Evolutionary conservation across 805 yeast species (phyloP).

Genomic region (Wickerhamiella parazyma): DNA sequence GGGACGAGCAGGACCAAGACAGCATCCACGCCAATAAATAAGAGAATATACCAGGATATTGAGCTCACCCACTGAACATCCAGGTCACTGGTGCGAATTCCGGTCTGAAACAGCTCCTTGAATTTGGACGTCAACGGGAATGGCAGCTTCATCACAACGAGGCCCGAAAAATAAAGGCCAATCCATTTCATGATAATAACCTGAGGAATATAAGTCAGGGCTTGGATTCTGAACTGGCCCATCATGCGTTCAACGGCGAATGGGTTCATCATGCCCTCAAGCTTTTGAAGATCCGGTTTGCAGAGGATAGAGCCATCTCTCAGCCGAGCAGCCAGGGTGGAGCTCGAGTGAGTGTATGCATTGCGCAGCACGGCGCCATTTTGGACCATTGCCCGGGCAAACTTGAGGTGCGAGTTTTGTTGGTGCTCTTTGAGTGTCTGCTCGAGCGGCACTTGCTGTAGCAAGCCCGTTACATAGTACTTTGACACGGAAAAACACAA

Average conservation of each 20-base stretch:
- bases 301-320: constrained; percentile 44
- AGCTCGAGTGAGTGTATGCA: constrained; percentile 40
- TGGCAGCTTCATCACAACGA: constrained; percentile 75
- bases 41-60: constrained; percentile 90
- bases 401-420: constrained; percentile 43
- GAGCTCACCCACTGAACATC: constrained; percentile 89
- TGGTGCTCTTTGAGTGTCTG: constrained; percentile 23
- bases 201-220: constrained; percentile 80
- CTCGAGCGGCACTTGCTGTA: constrained; percentile 30
- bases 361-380: constrained; percentile 40
- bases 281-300: constrained; percentile 42
- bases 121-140: constrained; percentile 83
- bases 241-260: constrained; percentile 56
- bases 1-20: constrained; percentile 53
- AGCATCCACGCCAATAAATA: constrained; percentile 69
- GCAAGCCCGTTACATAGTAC: constrained; percentile 34
- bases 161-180: constrained; percentile 82
- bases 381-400: constrained; percentile 17
- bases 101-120: constrained; percentile 83
- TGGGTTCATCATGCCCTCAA: constrained; percentile 38
- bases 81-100: constrained; percentile 69
- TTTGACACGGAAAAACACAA: constrained; percentile 71
- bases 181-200: constrained; percentile 95
- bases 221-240: constrained; percentile 65
- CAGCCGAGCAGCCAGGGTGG: constrained; percentile 34